Base-by-base conservation (phyloP, 805 yeast genomes). In the Metschnikowia gelsemii region DNA sequence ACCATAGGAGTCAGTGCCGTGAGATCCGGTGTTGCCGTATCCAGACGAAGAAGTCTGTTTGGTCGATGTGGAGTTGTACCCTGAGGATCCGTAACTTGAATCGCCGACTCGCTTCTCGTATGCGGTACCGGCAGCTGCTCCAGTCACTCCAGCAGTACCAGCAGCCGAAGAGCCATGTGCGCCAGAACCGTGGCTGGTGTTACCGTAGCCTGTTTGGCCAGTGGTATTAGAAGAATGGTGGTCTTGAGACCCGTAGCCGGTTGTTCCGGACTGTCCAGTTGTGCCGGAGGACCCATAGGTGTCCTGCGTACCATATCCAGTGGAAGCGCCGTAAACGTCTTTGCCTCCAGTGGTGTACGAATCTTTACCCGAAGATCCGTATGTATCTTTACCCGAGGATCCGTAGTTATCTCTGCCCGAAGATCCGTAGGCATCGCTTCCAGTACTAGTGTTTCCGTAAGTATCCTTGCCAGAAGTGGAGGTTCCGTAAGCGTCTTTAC, bases 201-300 rank as follows among this genome's bases (percentile, higher is more conserved):
- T 12, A 20, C 42, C 53, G 37, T 45, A 28, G 9, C 40, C 43
- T 13, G 38, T 37, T 1, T 35, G 23, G 18, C 27, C 39, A 13
- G 50, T 34, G 14, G 44, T 23, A 8, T 34, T 39, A 19, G 54
- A 40, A 13, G 30, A 27, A 13, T 27, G 25, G 25, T 22, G 25
- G 25, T 24, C 27, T 13, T 27, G 30, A 5, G 30, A 11, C 18
- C 31, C 31, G 12, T 11, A 28, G 33, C 28, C 39, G 18, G 27
- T 24, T 5, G 27, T 14, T 8, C n/a, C n/a, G 11, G 5, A 12
- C 5, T 24, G n/a, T 5, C 17, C 5, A 2, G n/a, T 12, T 13
- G 19, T 17, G 17, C 50, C 51, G 14, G 53, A 30, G 13, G 56
- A 37, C 20, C 56, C 58, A 35, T 47, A 42, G 14, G 54, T 40